phyloP scores from a whole-genome alignment of 2,329 filamentous ascomycete genomes.

The Colletotrichum somersetense region DNA sequence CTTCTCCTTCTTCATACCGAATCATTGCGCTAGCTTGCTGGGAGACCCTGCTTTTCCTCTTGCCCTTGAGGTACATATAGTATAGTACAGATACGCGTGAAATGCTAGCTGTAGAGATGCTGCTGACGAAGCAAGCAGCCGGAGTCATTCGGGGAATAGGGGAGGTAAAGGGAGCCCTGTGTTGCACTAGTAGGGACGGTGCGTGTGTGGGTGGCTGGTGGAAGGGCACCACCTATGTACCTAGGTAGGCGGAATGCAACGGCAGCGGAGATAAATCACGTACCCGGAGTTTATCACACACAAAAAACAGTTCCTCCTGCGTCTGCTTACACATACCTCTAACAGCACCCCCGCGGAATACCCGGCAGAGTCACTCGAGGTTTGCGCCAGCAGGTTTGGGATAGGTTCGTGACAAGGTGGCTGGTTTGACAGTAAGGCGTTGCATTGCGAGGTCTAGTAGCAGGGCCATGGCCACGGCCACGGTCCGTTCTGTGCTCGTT shows the following conservation, averaged over 20 bases:
- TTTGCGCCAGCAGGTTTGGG: slow-evolving; percentile 1
- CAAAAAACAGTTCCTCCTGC: no score
- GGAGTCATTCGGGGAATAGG: neutral
- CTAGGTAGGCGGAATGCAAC: neutral
- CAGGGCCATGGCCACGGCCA: slow-evolving; percentile 17
- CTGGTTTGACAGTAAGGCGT: slow-evolving; percentile 30
- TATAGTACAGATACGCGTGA: no score
- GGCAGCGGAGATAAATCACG: neutral
- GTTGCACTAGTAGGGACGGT: no score
- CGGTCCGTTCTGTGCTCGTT: slow-evolving; percentile 38
- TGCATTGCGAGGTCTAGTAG: slow-evolving; percentile 29
- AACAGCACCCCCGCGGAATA: neutral
- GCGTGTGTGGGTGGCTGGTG: slow-evolving; percentile 1
- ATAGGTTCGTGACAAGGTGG: slow-evolving; percentile 19
- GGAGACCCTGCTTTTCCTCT: slow-evolving; percentile 1
- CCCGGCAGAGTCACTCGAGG: slow-evolving; percentile 1
- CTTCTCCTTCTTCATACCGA: neutral
- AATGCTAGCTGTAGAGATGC: no score
- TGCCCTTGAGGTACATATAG: neutral
- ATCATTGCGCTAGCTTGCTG: neutral
- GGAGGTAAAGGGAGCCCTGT: neutral
- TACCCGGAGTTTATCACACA: neutral
- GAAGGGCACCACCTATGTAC: neutral
- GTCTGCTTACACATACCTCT: neutral
- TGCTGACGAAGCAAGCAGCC: neutral